Conservation (phyloP, 768 basidiomycete species). For the Auriscalpium vulgare region DNA sequence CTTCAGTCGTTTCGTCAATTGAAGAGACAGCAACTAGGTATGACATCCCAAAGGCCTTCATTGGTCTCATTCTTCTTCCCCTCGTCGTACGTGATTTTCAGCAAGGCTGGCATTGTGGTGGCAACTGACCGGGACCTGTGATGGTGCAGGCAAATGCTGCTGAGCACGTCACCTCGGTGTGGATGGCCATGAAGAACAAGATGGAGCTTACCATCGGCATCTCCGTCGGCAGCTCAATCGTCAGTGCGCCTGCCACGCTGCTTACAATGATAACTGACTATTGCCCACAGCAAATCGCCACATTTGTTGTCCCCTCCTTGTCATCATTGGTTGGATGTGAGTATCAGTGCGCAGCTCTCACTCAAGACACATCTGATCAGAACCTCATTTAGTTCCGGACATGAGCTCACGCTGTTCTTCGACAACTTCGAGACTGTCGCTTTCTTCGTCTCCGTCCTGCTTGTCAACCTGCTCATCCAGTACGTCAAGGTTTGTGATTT, state of each 20-base stretch:
- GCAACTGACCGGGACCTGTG: neutral
- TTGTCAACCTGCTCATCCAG: slow-evolving; percentile 81
- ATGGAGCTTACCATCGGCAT: slow-evolving; percentile 73
- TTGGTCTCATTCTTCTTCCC: slow-evolving; percentile 80
- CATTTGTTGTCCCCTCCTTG: slow-evolving; percentile 79
- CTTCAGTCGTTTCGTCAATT: slow-evolving; percentile 78
- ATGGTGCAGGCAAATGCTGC: slow-evolving; percentile 61
- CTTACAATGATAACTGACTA: too few relatives aligned
- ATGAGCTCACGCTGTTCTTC: slow-evolving; percentile 76
- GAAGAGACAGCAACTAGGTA: slow-evolving; percentile 84
- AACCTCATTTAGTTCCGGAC: slow-evolving; percentile 39
- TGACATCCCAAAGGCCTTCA: slow-evolving; percentile 76
- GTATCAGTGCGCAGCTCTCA: slow-evolving; percentile 23
- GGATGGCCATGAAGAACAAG: slow-evolving; percentile 80
- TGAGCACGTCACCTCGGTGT: slow-evolving; percentile 79
- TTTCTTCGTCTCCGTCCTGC: slow-evolving; percentile 80
- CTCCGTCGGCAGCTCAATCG: slow-evolving; percentile 76
- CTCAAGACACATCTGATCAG: slow-evolving; percentile 1
- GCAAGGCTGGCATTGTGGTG: neutral
- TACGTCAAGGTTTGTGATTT: slow-evolving; percentile 24
- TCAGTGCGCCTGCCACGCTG: slow-evolving; percentile 27
- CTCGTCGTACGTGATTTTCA: slow-evolving; percentile 54
- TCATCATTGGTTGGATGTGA: slow-evolving; percentile 83
- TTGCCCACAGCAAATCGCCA: slow-evolving; percentile 89
- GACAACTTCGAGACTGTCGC: slow-evolving; percentile 83